Base-by-base conservation (phyloP, 257 asterid genomes). In the Gentiana macrophylla region DNA sequence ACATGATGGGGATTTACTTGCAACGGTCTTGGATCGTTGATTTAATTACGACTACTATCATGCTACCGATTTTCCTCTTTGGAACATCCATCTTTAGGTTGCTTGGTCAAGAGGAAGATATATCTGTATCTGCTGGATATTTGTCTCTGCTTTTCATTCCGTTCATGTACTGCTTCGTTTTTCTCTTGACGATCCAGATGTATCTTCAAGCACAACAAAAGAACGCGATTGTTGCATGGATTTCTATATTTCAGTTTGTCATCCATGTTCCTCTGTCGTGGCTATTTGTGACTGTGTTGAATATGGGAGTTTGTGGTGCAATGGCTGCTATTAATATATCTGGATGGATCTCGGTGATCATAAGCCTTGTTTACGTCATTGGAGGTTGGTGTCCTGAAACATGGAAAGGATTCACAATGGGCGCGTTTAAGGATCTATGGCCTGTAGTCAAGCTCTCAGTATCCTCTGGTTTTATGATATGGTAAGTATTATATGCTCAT, bases 11-110 rank as follows among this genome's bases (percentile, higher is more conserved):
- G 0, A 74, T 89, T 61, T 89, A 83, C 86, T 75, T 89, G 80
- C 97, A 89, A 62, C 67, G 97, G 37, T 89, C 97, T 6, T 89
- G 97, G 97, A 57, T 89, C 61, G 92, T 89, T 12, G 97, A 86
- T 74, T 71, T 89, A 41, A 45, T 67, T 8, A 71, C 90, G 2
- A 52, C 83, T 60, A 83, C 94, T 5, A 51, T 80, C 15, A 70
- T 89, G 66, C 71, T 89, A 3, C 97, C 97, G 0, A 57, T 78
- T 38, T 89, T 89, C 57, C 4, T 81, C 62, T 86, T 89, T 7
- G 90, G 80, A 2, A 36, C 87, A 8, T 35, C 74, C 44, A 83
- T 89, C 75, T 86, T 81, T 63, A 74, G 68, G 62, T 79, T 89
- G 12, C 89, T 89, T 0, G 95, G 97, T 12, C 75, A 86, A 60